These are phyloP conservation scores for Mrakia blollopis DNA, from an alignment of 768 basidiomycete genomes.

Conservation along the genomic window DNA sequence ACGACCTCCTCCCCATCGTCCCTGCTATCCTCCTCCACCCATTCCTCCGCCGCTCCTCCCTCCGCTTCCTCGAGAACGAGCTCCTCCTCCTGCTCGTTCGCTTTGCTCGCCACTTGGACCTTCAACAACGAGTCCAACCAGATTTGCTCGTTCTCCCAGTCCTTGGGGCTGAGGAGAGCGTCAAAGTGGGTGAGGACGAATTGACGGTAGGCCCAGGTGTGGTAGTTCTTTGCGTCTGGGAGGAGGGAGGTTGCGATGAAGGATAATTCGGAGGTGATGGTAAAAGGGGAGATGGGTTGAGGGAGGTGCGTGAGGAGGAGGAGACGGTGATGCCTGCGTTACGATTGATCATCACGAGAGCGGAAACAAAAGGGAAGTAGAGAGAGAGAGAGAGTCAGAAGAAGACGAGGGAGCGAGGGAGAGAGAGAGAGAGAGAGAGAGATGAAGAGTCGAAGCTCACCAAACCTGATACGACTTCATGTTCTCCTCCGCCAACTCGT, in stretches of 20 bases:
- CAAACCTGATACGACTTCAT: slow-evolving; percentile 98
- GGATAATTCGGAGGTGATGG: slow-evolving; percentile 56
- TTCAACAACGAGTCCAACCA: slow-evolving; percentile 43
- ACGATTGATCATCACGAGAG: no score
- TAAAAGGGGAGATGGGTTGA: slow-evolving; percentile 40
- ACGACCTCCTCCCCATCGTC: slow-evolving; percentile 60
- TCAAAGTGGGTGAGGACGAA: slow-evolving; percentile 81
- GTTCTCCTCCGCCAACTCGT: slow-evolving; percentile 72
- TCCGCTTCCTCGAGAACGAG: slow-evolving; percentile 21
- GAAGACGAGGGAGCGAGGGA: not conserved
- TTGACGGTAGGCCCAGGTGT: slow-evolving; percentile 97
- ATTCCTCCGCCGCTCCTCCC: slow-evolving; percentile 47
- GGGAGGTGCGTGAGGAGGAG: slow-evolving; percentile 45
- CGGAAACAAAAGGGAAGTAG: not conserved
- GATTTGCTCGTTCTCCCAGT: slow-evolving; percentile 39
- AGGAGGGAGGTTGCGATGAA: slow-evolving; percentile 71
- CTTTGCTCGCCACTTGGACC: not conserved
- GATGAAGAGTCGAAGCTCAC: slow-evolving; percentile 57
- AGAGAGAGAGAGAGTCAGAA: not conserved
- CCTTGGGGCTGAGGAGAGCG: slow-evolving; percentile 31
- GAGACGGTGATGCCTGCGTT: slow-evolving; percentile 48
- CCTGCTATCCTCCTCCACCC: slow-evolving; percentile 62
- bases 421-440: not conserved
- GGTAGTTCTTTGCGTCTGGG: slow-evolving; percentile 90
- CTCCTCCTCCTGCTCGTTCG: not conserved